Evolutionary conservation across 176 grass and related monocot species (phyloP).

Genomic region (Cymbopogon citratus): DNA sequence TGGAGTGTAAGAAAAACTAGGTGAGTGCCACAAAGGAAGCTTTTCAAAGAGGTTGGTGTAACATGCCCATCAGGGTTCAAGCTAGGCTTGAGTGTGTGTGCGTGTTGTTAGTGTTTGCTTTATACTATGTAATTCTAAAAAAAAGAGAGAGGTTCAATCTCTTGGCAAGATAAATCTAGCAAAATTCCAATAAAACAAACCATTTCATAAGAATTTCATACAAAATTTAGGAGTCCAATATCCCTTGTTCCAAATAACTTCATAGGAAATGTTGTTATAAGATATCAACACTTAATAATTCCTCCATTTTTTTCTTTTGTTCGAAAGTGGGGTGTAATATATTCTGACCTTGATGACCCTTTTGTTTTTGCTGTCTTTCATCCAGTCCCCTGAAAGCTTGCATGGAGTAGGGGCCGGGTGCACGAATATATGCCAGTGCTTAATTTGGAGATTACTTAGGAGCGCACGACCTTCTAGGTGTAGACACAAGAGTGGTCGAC

Average conservation of each 20-base stretch:
- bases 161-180: neutral
- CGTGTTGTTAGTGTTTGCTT: too few relatives aligned
- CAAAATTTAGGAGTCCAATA: neutral
- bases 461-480: conserved; percentile 30
- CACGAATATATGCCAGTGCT: conserved; percentile 2
- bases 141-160: neutral
- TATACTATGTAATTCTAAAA: too few relatives aligned
- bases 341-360: neutral
- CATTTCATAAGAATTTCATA: neutral
- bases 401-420: neutral
- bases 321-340: neutral
- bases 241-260: neutral
- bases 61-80: too few relatives aligned
- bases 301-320: too few relatives aligned
- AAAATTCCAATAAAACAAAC: neutral
- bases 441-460: conserved; percentile 28
- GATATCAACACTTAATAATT: neutral
- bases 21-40: neutral
- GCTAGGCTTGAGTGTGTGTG: too few relatives aligned
- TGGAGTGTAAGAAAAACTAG: neutral
- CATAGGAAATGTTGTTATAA: neutral
- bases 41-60: too few relatives aligned
- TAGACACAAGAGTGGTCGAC: conserved; percentile 29
- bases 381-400: neutral
- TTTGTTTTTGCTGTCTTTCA: neutral